phyloP scores from a whole-genome alignment of 176 grass and related monocot species.

The Canna indica region DNA sequence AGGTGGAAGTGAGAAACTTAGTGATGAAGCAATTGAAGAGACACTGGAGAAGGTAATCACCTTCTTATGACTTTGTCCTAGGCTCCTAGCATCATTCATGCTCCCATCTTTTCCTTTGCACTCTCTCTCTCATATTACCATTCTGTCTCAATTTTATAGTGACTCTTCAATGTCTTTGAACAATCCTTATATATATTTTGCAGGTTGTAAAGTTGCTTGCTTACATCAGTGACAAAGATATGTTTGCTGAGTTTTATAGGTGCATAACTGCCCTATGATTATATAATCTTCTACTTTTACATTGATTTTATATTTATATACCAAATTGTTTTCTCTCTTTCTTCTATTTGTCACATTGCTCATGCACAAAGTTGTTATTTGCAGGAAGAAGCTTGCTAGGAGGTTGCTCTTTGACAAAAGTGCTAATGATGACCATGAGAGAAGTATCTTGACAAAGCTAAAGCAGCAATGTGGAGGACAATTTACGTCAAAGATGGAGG shows the following conservation, averaged over 20 bases:
- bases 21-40: conserved; percentile 99
- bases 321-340: conserved; percentile 1
- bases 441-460: conserved; percentile 96
- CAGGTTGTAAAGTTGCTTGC: conserved; percentile 89
- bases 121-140: conserved; percentile 5
- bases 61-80: background rate
- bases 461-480: conserved; percentile 96
- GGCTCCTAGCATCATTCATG: background rate
- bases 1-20: conserved; percentile 91
- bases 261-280: background rate
- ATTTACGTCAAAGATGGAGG: conserved; percentile 54
- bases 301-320: background rate
- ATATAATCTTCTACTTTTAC: background rate
- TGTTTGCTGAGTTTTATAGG: conserved; percentile 97
- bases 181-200: background rate
- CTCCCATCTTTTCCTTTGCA: background rate
- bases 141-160: conserved; percentile 1
- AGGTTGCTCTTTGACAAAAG: conserved; percentile 98
- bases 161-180: background rate
- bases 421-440: conserved; percentile 96
- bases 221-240: conserved; percentile 91
- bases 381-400: conserved; percentile 93
- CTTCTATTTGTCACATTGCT: background rate
- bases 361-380: conserved; percentile 19
- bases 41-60: conserved; percentile 80